These are phyloP conservation scores for Neopestalotiopsis sp. DNA, from an alignment of 2,329 filamentous ascomycete genomes.

Conservation along the genomic window DNA sequence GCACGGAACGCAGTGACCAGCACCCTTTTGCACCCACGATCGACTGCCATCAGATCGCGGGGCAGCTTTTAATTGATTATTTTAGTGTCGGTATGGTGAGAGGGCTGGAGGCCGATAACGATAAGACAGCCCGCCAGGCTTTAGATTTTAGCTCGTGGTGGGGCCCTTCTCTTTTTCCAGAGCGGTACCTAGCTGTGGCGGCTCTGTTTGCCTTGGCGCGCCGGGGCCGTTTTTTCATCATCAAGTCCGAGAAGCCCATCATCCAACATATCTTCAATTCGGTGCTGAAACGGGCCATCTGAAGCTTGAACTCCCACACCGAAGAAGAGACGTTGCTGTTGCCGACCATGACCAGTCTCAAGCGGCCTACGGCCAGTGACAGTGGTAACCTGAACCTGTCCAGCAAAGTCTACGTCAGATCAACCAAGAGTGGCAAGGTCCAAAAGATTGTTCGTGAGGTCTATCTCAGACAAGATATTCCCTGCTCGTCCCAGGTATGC, in stretches of 20 bases:
- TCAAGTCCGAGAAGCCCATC: constrained; percentile 7
- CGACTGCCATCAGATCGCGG: constrained; percentile 11
- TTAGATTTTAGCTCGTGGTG: not conserved
- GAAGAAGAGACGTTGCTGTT: not conserved
- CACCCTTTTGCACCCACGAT: not conserved
- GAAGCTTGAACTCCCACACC: not conserved
- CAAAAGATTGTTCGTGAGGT: constrained; percentile 98
- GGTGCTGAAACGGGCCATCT: not conserved
- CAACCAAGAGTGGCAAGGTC: constrained; percentile 93
- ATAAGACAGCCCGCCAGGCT: constrained; percentile 10
- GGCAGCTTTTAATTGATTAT: not conserved
- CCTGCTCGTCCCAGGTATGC: constrained; percentile 93
- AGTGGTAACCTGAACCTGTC: constrained; percentile 75
- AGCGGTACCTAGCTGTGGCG: not conserved
- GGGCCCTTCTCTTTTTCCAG: not conserved
- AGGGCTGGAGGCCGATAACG: constrained; percentile 15
- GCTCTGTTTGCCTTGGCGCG: constrained; percentile 11
- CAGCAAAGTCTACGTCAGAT: constrained; percentile 94
- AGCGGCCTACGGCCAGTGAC: constrained; percentile 59
- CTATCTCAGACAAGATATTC: constrained; percentile 95
- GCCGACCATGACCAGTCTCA: constrained; percentile 66
- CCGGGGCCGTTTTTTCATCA: constrained; percentile 10
- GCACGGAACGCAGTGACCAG: constrained; percentile 9
- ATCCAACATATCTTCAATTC: not conserved
- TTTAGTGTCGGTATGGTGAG: not conserved